Conservation (phyloP, 352 stramenopile genomes). For the Pythium chondricola region DNA sequence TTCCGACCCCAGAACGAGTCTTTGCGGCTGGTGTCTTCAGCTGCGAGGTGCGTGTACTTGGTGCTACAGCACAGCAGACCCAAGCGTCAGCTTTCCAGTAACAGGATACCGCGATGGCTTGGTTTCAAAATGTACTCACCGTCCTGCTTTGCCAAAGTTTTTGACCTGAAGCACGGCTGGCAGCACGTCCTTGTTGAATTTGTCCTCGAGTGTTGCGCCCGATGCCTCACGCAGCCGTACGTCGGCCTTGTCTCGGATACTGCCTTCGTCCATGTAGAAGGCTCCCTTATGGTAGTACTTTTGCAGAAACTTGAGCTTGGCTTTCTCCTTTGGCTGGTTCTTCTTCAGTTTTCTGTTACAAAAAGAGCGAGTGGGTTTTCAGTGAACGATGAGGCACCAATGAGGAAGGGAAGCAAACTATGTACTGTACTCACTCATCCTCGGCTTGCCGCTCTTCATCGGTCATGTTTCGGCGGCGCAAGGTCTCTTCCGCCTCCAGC, state of each 20-base stretch:
- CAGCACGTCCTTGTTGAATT: conserved; percentile 91
- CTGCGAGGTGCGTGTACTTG: conserved; percentile 98
- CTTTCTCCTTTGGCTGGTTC: conserved; percentile 73
- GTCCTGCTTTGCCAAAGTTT: conserved; percentile 95
- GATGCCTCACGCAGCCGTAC: conserved; percentile 88
- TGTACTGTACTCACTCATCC: conserved; percentile 58
- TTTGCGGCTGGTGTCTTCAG: conserved; percentile 93
- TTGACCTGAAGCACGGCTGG: conserved; percentile 97
- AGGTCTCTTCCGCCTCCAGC: conserved; percentile 85
- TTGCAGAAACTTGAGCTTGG: conserved; percentile 94
- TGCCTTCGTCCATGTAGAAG: conserved; percentile 97
- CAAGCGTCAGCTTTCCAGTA: background rate
- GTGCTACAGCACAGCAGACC: conserved; percentile 39
- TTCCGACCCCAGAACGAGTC: conserved; percentile 75
- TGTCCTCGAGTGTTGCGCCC: conserved; percentile 89
- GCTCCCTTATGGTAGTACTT: conserved; percentile 98
- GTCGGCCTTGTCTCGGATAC: conserved; percentile 83
- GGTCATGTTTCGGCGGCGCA: conserved; percentile 90
- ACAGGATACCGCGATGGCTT: background rate
- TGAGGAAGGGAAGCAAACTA: too few relatives aligned
- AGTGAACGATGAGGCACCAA: background rate
- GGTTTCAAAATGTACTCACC: conserved; percentile 27
- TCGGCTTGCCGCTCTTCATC: conserved; percentile 93
- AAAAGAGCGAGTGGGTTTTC: conserved; percentile 1
- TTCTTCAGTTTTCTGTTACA: conserved; percentile 70